Evolutionary conservation across 2,329 filamentous ascomycete species (phyloP).

Genomic region (Pyrenochaeta sp.): DNA sequence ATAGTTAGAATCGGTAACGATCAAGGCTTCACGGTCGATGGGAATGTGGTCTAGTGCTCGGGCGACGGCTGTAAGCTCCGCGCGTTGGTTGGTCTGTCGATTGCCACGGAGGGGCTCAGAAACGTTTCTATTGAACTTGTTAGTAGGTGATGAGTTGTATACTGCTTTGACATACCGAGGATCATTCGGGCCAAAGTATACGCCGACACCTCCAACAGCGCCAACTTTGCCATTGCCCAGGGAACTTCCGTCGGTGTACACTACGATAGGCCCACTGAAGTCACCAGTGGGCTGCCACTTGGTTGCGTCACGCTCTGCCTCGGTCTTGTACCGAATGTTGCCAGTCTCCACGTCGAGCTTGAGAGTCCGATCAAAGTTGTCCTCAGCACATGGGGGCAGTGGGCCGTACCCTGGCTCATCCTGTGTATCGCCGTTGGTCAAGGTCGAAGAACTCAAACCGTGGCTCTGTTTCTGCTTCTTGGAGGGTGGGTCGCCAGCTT

Average conservation of each 20-base stretch:
- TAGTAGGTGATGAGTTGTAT: conserved; percentile 1
- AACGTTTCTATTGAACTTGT: conserved; percentile 63
- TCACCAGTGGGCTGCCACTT: conserved; percentile 56
- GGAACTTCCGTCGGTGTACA: conserved; percentile 71
- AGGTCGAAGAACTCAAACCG: conserved; percentile 15
- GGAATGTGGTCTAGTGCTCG: conserved; percentile 81
- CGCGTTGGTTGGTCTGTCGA: conserved; percentile 91
- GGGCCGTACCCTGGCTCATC: conserved; percentile 62
- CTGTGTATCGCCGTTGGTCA: conserved; percentile 20
- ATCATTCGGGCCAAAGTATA: conserved; percentile 69
- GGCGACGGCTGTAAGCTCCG: conserved; percentile 88
- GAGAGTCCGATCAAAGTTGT: conserved; percentile 68
- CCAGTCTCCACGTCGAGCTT: conserved; percentile 62
- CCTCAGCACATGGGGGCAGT: conserved; percentile 63
- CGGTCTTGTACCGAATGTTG: conserved; percentile 63
- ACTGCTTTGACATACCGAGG: conserved; percentile 54
- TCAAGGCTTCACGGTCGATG: conserved; percentile 71
- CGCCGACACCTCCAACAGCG: conserved; percentile 67
- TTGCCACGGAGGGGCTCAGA: conserved; percentile 77
- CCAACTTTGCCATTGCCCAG: conserved; percentile 63
- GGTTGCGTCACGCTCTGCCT: conserved; percentile 54
- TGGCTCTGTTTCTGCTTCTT: conserved; percentile 50
- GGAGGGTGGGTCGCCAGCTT: conserved; percentile 26
- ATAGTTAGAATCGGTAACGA: conserved; percentile 90
- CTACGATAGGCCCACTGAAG: conserved; percentile 60